Conservation (phyloP, 1,139 yeast genomes). For the Zygoascus meyerae region DNA sequence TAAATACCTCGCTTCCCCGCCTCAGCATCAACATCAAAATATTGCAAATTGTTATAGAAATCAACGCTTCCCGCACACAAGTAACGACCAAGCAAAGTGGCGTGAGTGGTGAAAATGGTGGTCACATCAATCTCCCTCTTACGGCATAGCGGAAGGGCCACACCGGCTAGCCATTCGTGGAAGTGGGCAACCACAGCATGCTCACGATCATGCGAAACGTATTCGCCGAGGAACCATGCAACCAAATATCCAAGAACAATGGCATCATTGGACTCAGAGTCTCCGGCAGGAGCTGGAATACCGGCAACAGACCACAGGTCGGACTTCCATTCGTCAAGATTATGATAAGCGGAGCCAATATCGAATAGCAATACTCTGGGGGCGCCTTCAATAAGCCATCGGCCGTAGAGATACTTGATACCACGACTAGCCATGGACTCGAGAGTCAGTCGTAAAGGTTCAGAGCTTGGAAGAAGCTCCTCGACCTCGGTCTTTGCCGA, state of each 20-base stretch:
- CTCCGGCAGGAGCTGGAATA: constrained; percentile 88
- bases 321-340: constrained; percentile 86
- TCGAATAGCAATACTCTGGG: constrained; percentile 90
- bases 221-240: constrained; percentile 96
- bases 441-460: constrained; percentile 41
- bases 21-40: constrained; percentile 94
- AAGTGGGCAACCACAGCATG: constrained; percentile 91
- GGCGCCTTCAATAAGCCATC: constrained; percentile 98
- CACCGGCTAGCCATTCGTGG: constrained; percentile 98
- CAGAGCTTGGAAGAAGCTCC: constrained; percentile 62
- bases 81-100: constrained; percentile 90
- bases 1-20: constrained; percentile 97
- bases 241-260: constrained; percentile 87
- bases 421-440: constrained; percentile 75
- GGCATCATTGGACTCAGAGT: constrained; percentile 85
- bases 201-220: constrained; percentile 71
- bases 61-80: constrained; percentile 95
- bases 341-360: constrained; percentile 62
- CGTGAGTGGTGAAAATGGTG: constrained; percentile 95
- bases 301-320: constrained; percentile 91
- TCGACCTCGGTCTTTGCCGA: constrained; percentile 93
- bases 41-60: constrained; percentile 84
- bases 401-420: constrained; percentile 75
- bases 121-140: constrained; percentile 89
- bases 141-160: constrained; percentile 87